Base-by-base conservation (phyloP, 2,329 filamentous ascomycete genomes). In the Xylaria sp. region DNA sequence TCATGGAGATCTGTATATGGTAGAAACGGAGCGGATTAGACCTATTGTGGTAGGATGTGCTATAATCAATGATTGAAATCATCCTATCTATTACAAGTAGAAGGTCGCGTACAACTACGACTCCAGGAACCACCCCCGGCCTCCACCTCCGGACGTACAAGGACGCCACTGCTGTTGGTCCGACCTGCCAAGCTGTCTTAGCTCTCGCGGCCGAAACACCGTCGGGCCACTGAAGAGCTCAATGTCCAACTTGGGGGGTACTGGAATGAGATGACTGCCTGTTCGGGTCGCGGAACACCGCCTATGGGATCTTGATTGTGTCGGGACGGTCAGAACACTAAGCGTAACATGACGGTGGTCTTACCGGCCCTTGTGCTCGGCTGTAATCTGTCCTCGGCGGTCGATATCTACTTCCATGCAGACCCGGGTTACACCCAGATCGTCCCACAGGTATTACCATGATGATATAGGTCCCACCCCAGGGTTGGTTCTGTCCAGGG, bases 141-240 rank as follows among this genome's bases (percentile, higher is more conserved):
- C 34, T 21, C 47, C 34, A 34, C n/a, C 14, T 48, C 21, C 47
- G 4, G 56, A 32, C 27, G 59, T 47, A 42, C 21, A 21, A 45
- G 9, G 11, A 50, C 19, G 21, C n/a, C 19, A 50, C n/a, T 24
- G 27, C 3, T 57, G 32, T 50, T 36, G 61, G 53, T 51, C 54
- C 17, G 61, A 58, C 61, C 54, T 32, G 61, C 61, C 54, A 64
- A 63, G 53, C 27, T 45, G 21, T 64, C 32, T 56, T 14, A 42
- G 7, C 48, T 60, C 39, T 6, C 24, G 12, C 39, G 19, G n/a
- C 61, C 39, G 56, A 61, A 65, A 65, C 55, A 65, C 36, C 14
- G 36, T 39, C 48, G 24, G 17, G 27, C 63, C 56, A 54, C 27
- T 36, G 17, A 8, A 36, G 12, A 32, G 24, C 6, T 53, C 24